These are phyloP conservation scores for Eucalyptus cloeziana DNA, from an alignment of 345 rosid genomes.

Conservation along the genomic window DNA sequence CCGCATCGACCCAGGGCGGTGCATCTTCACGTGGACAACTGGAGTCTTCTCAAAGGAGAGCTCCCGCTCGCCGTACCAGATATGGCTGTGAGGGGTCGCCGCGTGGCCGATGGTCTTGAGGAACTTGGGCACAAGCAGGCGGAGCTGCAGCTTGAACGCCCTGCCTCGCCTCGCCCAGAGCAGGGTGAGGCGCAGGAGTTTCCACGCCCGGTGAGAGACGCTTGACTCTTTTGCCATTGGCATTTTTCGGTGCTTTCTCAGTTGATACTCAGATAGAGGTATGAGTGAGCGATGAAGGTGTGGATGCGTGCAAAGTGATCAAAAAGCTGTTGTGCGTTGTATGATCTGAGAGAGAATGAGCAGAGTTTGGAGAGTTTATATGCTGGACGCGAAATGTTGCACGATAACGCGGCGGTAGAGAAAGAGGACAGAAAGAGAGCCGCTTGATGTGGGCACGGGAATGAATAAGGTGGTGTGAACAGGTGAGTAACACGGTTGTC, in stretches of 20 bases:
- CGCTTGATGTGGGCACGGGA: background rate
- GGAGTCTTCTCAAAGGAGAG: slow-evolving; percentile 88
- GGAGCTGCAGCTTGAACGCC: slow-evolving; percentile 39
- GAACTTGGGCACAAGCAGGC: slow-evolving; percentile 26
- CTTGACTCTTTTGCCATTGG: background rate
- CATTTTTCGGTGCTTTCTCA: background rate
- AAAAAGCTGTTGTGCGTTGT: background rate
- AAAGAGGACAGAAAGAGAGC: background rate
- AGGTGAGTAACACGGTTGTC: background rate
- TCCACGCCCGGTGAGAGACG: slow-evolving; percentile 34
- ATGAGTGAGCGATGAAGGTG: background rate
- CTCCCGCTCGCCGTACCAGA: slow-evolving; percentile 44
- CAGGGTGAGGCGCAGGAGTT: slow-evolving; percentile 40
- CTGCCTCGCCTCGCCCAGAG: slow-evolving; percentile 70
- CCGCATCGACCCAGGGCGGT: slow-evolving; percentile 56
- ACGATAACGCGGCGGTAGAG: background rate
- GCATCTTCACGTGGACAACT: slow-evolving; percentile 50
- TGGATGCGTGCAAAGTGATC: background rate
- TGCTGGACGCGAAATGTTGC: background rate
- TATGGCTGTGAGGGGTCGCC: background rate
- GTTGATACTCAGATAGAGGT: background rate
- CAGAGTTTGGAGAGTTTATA: background rate
- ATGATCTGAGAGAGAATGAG: background rate
- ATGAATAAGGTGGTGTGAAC: background rate
- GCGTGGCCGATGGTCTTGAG: slow-evolving; percentile 24